Evolutionary conservation across 805 yeast genomes (phyloP), one percentile per base, ranked within the genome.

Genomic region (Metschnikowia baotianmanensis): DNA sequence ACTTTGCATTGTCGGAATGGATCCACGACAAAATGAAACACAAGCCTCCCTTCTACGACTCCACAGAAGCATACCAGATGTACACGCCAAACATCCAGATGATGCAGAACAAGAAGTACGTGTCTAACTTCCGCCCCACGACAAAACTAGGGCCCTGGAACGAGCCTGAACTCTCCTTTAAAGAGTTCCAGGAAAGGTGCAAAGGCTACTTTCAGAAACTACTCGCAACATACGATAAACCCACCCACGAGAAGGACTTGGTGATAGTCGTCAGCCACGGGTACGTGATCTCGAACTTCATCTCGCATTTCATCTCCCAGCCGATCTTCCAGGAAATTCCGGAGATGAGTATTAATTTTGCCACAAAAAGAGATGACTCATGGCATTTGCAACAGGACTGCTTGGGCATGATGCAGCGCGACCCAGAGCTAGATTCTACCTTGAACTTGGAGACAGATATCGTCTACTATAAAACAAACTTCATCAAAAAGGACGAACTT

Each of bases 1-100:
- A 69, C 47, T 69, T 69, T 59, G 75, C 74, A 10, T 51, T 69
- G 13, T 60, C 68, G 31, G 75, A 69, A 46, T 69, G 75, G 75
- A 57, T 69, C 47, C 75, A 69, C 43, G 74, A 69, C 35, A 59
- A 61, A 26, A 68, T 69, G 74, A 55, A 50, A 38, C 58, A 65
- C 36, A 62, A 67, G 46, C 72, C 74, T 9, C 74, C 73, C 4
- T 67, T 65, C 44, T 43, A 50, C 27, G 75, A 69, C 52, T 63
- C 71, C 38, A 65, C 66, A 38, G 73, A 69, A 49, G 75, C 73
- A 3, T 69, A 69, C 51, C 64, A 67, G 42, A 65, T 69, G 72
- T 69, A 67, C 42, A 69, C 71, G 6, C 72, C 74, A 28, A 69
- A 69, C 49, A 48, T 69, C 39, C 67, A 63, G 49, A 39, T 47